These are phyloP conservation scores for Bifiguratus adelaidae DNA, from an alignment of 192 early-diverging fungal genomes.

Conservation along the genomic window DNA sequence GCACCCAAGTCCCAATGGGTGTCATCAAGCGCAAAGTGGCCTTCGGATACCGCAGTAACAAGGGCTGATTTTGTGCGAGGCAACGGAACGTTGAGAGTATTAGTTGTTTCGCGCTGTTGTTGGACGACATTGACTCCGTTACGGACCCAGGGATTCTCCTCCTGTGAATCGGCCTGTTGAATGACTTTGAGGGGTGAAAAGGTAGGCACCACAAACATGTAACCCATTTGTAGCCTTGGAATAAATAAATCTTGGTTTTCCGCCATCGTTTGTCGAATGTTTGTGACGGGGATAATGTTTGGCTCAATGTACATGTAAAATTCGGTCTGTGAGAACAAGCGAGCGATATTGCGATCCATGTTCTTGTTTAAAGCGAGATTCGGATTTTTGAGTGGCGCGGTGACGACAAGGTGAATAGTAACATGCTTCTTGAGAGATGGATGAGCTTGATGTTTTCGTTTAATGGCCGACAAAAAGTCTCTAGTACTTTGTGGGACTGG, in stretches of 20 bases:
- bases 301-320: conserved; percentile 29
- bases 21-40: conserved; percentile 25
- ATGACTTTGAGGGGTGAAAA: conserved; percentile 29
- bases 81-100: conserved; percentile 3
- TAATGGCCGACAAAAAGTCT: conserved; percentile 10
- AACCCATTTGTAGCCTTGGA: conserved; percentile 24
- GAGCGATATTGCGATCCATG: conserved; percentile 37
- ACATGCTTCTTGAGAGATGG: conserved; percentile 22
- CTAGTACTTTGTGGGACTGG: conserved; percentile 1
- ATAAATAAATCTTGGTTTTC: conserved; percentile 22
- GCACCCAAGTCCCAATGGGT: conserved; percentile 40
- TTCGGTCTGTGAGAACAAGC: conserved; percentile 41
- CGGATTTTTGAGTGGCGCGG: conserved; percentile 14
- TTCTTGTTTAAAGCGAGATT: conserved; percentile 25
- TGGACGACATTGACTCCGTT: background rate
- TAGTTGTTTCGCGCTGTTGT: background rate
- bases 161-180: background rate
- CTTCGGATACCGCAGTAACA: conserved; percentile 14
- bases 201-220: conserved; percentile 39
- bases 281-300: conserved; percentile 25
- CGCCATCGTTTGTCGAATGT: conserved; percentile 15
- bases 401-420: conserved; percentile 34
- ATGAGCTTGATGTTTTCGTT: conserved; percentile 16
- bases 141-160: background rate
- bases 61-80: conserved; percentile 21